These are phyloP conservation scores for Claviceps purpurea DNA, from an alignment of 2,329 filamentous ascomycete genomes.

Conservation along the genomic window DNA sequence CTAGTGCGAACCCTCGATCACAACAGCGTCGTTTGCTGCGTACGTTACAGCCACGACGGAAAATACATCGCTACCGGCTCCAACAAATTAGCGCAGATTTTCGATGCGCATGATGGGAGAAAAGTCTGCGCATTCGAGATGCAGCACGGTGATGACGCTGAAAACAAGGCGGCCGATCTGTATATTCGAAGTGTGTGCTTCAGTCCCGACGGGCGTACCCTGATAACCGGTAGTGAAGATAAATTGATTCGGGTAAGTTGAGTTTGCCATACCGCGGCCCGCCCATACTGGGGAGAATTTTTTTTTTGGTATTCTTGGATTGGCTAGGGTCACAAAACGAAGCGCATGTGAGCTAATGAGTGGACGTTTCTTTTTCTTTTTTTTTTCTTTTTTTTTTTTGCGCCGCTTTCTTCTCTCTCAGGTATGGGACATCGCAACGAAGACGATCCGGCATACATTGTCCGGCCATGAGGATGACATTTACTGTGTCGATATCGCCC, in stretches of 20 bases:
- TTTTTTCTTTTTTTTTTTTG: no score
- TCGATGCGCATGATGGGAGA: constrained; percentile 75
- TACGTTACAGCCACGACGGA: constrained; percentile 89
- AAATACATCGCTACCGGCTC: constrained; percentile 94
- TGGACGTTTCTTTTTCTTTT: background rate
- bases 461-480: constrained; percentile 97
- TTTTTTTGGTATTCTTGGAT: no score
- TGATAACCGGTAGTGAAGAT: constrained; percentile 93
- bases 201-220: constrained; percentile 85
- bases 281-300: no score
- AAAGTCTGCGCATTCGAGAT: constrained; percentile 80
- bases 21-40: constrained; percentile 95
- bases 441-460: constrained; percentile 84
- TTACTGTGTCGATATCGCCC: constrained; percentile 88
- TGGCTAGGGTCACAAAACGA: no score
- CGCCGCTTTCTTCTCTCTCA: constrained; percentile 19
- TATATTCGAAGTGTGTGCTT: constrained; percentile 98
- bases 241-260: constrained; percentile 78
- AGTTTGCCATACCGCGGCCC: constrained; percentile 7
- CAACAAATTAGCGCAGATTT: constrained; percentile 98
- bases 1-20: constrained; percentile 85
- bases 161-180: constrained; percentile 73
- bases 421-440: constrained; percentile 86
- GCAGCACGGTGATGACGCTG: constrained; percentile 49
- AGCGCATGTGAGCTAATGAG: constrained; percentile 6